Conservation (phyloP, 75 land plant species). For the Cryptomeria japonica region DNA sequence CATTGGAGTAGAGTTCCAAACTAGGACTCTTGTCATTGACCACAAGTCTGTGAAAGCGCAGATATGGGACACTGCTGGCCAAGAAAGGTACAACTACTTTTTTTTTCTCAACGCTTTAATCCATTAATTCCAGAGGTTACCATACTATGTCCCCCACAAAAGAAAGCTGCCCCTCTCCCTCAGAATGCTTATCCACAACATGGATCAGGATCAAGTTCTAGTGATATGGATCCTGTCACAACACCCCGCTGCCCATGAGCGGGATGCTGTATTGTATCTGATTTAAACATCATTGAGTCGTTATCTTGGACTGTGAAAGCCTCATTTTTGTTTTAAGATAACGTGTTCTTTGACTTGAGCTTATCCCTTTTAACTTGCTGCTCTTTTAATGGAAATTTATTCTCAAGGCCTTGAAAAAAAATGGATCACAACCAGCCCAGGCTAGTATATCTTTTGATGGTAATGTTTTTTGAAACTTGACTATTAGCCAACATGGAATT, state of each 20-base stretch:
- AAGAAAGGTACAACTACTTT: conserved; percentile 48
- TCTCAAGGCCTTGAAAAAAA: neutral
- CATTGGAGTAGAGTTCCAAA: conserved; percentile 86
- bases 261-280: neutral
- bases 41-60: conserved; percentile 81
- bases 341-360: neutral
- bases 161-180: neutral
- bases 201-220: neutral
- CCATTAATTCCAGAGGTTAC: neutral
- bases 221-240: neutral
- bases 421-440: neutral
- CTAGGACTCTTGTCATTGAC: conserved; percentile 60
- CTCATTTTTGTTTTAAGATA: no score
- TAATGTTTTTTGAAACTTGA: neutral
- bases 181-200: neutral
- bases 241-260: neutral
- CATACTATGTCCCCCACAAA: neutral
- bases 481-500: neutral
- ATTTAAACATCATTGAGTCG: neutral
- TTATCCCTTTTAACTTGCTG: neutral
- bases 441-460: neutral
- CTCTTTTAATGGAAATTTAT: neutral
- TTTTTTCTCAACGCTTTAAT: neutral
- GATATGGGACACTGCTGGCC: conserved; percentile 94
- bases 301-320: neutral